Evolutionary conservation across 345 rosid species (phyloP).

Genomic region (Rubroshorea leprosula): DNA sequence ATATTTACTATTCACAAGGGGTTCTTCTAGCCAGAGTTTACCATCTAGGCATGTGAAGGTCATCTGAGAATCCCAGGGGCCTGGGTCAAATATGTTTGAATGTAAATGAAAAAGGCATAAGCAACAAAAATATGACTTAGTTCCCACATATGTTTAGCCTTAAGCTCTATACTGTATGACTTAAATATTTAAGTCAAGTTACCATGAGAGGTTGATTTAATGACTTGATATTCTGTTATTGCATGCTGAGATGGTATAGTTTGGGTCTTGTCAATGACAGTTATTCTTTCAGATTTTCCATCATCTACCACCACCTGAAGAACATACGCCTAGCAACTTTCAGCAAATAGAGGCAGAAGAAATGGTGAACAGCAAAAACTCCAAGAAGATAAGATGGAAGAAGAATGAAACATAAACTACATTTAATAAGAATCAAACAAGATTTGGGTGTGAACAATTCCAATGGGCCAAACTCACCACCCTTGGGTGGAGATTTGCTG

Average conservation of each 20-base stretch:
- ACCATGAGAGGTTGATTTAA: slow-evolving; percentile 63
- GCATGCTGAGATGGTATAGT: slow-evolving; percentile 64
- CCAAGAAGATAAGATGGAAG: background rate
- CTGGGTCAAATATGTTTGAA: background rate
- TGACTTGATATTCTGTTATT: slow-evolving; percentile 69
- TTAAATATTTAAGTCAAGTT: slow-evolving; percentile 9
- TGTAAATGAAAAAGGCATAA: background rate
- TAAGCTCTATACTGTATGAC: slow-evolving; percentile 1
- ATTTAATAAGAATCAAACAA: no score
- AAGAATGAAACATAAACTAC: background rate
- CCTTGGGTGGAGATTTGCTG: no score
- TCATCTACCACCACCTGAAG: slow-evolving; percentile 69
- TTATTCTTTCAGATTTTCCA: slow-evolving; percentile 90
- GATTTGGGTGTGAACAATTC: no score
- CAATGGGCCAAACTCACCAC: no score
- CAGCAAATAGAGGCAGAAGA: background rate
- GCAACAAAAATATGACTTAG: background rate
- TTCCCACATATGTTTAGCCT: background rate
- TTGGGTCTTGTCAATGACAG: slow-evolving; percentile 42
- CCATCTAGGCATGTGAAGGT: background rate
- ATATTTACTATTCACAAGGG: background rate
- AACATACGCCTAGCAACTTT: background rate
- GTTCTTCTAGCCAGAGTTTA: background rate
- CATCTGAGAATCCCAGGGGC: background rate
- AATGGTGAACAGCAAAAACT: background rate